These are phyloP conservation scores for Lodderomyces theae DNA, from an alignment of 1,139 yeast genomes.

Conservation along the genomic window DNA sequence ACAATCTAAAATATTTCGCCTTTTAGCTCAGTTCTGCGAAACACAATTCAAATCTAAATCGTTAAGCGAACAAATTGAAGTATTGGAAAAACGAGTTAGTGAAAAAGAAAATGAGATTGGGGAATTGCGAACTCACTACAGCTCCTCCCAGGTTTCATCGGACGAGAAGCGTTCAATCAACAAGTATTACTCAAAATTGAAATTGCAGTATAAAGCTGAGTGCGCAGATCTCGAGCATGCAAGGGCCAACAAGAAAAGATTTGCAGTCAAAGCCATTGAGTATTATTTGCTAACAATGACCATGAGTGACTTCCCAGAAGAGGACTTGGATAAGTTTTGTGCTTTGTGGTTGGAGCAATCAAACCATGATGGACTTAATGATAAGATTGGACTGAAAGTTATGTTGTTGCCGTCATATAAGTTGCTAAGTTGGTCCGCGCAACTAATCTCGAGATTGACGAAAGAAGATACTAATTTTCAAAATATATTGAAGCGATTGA, in stretches of 20 bases:
- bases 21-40: slow-evolving; percentile 76
- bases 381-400: slow-evolving; percentile 29
- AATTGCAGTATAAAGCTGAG: slow-evolving; percentile 50
- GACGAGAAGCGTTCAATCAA: slow-evolving; percentile 51
- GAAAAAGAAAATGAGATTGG: slow-evolving; percentile 45
- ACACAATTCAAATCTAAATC: slow-evolving; percentile 51
- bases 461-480: slow-evolving; percentile 55
- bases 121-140: slow-evolving; percentile 45
- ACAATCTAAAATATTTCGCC: slow-evolving; percentile 49
- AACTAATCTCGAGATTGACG: slow-evolving; percentile 70
- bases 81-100: slow-evolving; percentile 35
- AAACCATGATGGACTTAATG: slow-evolving; percentile 38
- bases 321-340: slow-evolving; percentile 72
- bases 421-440: slow-evolving; percentile 80
- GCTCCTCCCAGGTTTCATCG: slow-evolving; percentile 35
- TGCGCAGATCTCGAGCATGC: slow-evolving; percentile 42
- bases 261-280: slow-evolving; percentile 55
- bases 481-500: slow-evolving; percentile 44
- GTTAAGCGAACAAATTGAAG: slow-evolving; percentile 44
- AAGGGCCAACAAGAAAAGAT: slow-evolving; percentile 34
- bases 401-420: slow-evolving; percentile 52
- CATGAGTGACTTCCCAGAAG: slow-evolving; percentile 48
- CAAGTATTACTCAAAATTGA: slow-evolving; percentile 47
- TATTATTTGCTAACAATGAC: slow-evolving; percentile 58
- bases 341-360: slow-evolving; percentile 81